A percentile compares a stretch with the other conserved stretches of the same genome.
These are phyloP conservation scores for Rhodotorula sp. DNA, from an alignment of 1,284 basidiomycete species.

Conservation along the genomic window DNA sequence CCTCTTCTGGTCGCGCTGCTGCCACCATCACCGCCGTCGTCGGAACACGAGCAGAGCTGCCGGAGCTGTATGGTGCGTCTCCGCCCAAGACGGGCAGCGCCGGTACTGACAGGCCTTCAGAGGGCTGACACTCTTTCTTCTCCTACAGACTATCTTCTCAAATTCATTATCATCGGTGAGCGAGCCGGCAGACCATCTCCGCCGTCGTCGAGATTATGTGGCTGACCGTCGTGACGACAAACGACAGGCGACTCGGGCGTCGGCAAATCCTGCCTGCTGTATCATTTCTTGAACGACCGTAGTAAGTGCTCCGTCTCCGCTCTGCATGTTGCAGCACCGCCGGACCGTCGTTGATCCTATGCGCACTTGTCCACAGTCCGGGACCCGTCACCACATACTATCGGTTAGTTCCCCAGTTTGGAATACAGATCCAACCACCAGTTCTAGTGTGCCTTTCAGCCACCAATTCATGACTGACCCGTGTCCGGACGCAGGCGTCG, in stretches of 20 bases:
- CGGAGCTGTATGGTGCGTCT: constrained; percentile 81
- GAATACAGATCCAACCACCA: neutral
- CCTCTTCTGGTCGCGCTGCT: neutral
- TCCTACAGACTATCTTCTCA: constrained; percentile 89
- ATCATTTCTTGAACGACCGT: constrained; percentile 91
- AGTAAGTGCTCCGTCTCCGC: constrained; percentile 59
- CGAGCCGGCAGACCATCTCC: constrained; percentile 7
- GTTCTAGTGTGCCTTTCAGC: constrained; percentile 56
- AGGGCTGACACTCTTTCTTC: constrained; percentile 9
- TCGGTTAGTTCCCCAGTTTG: constrained; percentile 56
- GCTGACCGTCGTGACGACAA: neutral
- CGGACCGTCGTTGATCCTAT: too few species aligned
- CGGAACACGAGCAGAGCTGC: constrained; percentile 58
- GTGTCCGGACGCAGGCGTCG: constrained; percentile 31
- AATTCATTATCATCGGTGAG: constrained; percentile 91
- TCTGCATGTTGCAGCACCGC: neutral
- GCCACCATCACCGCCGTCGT: neutral
- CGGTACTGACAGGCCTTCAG: neutral
- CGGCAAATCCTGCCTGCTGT: constrained; percentile 92
- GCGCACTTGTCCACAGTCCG: constrained; percentile 63
- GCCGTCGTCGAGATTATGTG: neutral
- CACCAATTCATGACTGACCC: neutral
- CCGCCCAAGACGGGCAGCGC: neutral
- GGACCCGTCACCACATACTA: constrained; percentile 94
- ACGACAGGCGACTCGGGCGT: constrained; percentile 84